These are phyloP conservation scores for Skeletonema grethae DNA, from an alignment of 108 stramenopile genomes.

Conservation along the genomic window DNA sequence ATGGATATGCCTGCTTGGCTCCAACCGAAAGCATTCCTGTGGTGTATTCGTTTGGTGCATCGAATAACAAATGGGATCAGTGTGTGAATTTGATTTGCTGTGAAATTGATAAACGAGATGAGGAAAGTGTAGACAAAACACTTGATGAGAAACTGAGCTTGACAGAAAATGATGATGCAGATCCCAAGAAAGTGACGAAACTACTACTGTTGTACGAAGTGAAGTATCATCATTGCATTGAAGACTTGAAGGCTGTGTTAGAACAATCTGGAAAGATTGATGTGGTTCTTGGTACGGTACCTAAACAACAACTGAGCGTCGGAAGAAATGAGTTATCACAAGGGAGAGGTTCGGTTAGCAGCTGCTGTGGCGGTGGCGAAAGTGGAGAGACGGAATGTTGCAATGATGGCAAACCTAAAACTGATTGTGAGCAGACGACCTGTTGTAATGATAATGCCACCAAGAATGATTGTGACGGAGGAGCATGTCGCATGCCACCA, in stretches of 20 bases:
- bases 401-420: constrained; percentile 3
- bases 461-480: not conserved
- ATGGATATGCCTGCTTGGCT: constrained; percentile 88
- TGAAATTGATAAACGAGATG: constrained; percentile 8
- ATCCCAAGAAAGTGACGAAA: constrained; percentile 8
- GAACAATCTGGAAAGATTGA: constrained; percentile 15
- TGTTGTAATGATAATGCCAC: not conserved
- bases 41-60: constrained; percentile 78
- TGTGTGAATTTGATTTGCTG: constrained; percentile 19
- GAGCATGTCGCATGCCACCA: not conserved
- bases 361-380: constrained; percentile 9
- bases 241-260: constrained; percentile 52
- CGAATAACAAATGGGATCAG: constrained; percentile 16
- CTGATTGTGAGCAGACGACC: not conserved
- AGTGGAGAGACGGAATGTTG: constrained; percentile 1
- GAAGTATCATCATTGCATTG: constrained; percentile 79
- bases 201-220: constrained; percentile 82
- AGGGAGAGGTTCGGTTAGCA: constrained; percentile 4
- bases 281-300: constrained; percentile 38
- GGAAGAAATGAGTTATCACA: constrained; percentile 2
- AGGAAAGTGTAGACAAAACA: constrained; percentile 11
- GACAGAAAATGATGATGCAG: not conserved
- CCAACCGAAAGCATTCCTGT: constrained; percentile 62
- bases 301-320: constrained; percentile 20
- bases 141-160: not conserved